Evolutionary conservation across 345 rosid species (phyloP).

Genomic region (Reutealis trisperma): DNA sequence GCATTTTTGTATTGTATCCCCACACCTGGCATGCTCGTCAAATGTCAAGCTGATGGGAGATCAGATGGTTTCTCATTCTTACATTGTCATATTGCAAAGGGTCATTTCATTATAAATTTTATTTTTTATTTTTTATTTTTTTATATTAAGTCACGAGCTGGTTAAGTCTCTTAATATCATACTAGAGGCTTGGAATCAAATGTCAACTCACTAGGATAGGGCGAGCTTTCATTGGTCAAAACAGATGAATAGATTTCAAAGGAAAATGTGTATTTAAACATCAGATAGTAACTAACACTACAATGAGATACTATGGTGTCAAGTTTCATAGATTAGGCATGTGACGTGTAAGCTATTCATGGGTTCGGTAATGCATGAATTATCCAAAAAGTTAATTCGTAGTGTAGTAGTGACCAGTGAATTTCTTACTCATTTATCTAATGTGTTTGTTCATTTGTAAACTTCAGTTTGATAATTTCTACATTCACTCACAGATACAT

Average conservation of each 20-base stretch:
- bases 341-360: neutral
- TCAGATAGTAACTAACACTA: too few species aligned
- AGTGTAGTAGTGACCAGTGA: neutral
- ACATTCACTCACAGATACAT: conserved; percentile 43
- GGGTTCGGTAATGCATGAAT: neutral
- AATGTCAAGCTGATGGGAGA: neutral
- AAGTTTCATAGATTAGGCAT: neutral
- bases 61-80: neutral
- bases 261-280: neutral
- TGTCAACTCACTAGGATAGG: neutral
- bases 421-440: neutral
- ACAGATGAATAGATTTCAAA: neutral
- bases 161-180: neutral
- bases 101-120: neutral
- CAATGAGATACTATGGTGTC: neutral
- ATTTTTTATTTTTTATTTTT: too few species aligned
- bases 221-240: neutral
- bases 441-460: neutral
- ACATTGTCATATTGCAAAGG: neutral
- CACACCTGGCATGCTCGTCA: neutral
- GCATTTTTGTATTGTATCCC: neutral
- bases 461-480: neutral
- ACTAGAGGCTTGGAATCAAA: neutral
- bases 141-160: neutral
- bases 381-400: neutral